A percentile compares a stretch with the other conserved stretches of the same genome.
These are phyloP conservation scores for Vigna reflexopilosa DNA, from an alignment of 306 rosid genomes.

Conservation along the genomic window DNA sequence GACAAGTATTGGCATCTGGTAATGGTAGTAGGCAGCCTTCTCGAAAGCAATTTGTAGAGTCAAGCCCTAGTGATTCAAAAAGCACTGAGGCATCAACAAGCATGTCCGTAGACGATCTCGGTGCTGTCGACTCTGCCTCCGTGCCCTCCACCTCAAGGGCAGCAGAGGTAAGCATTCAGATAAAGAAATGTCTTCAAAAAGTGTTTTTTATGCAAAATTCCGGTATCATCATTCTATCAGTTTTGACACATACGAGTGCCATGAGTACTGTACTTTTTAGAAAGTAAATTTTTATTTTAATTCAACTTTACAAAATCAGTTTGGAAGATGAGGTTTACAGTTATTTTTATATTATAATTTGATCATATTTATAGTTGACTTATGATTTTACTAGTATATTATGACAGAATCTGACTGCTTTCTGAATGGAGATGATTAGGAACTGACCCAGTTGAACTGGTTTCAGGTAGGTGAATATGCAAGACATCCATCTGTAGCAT, in stretches of 20 bases:
- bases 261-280: neutral
- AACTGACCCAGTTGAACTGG: slow-evolving; percentile 38
- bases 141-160: slow-evolving; percentile 84
- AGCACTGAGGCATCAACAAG: slow-evolving; percentile 88
- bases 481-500: slow-evolving; percentile 83
- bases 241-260: neutral
- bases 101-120: slow-evolving; percentile 76
- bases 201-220: neutral
- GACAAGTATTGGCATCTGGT: slow-evolving; percentile 75
- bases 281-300: too few species aligned
- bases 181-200: slow-evolving; percentile 12
- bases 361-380: too few species aligned
- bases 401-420: neutral
- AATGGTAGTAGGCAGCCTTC: slow-evolving; percentile 68
- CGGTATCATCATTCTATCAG: neutral
- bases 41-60: slow-evolving; percentile 77
- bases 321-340: too few species aligned
- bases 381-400: too few species aligned
- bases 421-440: slow-evolving; percentile 13
- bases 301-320: too few species aligned
- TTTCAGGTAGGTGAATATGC: slow-evolving; percentile 70
- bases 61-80: slow-evolving; percentile 80
- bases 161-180: slow-evolving; percentile 68
- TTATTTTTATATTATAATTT: too few species aligned
- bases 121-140: slow-evolving; percentile 76